Evolutionary conservation across 176 grass and related monocot genomes (phyloP).

Genomic region (Cymbopogon citratus): DNA sequence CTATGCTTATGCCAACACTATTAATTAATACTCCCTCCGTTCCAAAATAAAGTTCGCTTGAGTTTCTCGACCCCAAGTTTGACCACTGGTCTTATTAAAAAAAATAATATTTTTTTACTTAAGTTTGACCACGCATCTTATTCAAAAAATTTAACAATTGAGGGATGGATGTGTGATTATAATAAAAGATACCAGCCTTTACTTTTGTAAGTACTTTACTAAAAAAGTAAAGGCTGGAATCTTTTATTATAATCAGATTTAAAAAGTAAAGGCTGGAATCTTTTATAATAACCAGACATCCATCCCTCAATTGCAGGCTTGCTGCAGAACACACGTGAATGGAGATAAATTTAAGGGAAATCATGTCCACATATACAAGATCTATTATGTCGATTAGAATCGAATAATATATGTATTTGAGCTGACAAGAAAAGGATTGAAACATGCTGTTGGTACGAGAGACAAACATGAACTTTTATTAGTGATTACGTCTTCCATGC

Average conservation of each 20-base stretch:
- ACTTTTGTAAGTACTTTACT: too few species aligned
- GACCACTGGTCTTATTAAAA: too few species aligned
- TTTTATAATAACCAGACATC: conserved; percentile 5
- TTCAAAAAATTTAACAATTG: too few species aligned
- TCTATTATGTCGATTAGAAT: not conserved
- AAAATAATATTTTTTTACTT: too few species aligned
- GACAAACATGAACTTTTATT: not conserved
- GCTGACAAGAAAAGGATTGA: not conserved
- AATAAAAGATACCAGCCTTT: too few species aligned
- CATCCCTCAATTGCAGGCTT: not conserved
- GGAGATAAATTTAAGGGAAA: not conserved
- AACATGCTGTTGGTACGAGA: not conserved
- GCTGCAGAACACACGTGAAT: not conserved
- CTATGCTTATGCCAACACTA: not conserved
- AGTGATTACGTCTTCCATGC: not conserved
- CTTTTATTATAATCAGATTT: too few species aligned
- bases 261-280: not conserved
- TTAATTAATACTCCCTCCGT: not conserved
- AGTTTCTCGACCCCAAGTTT: too few species aligned
- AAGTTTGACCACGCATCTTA: too few species aligned
- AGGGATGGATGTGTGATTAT: too few species aligned
- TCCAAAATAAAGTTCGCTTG: too few species aligned
- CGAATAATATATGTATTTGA: not conserved
- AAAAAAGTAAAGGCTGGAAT: too few species aligned
- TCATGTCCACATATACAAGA: not conserved